A percentile compares a stretch with the other conserved stretches of the same genome.
phyloP scores from a whole-genome alignment of 805 yeast species.

The Metschnikowia reukaufii region DNA sequence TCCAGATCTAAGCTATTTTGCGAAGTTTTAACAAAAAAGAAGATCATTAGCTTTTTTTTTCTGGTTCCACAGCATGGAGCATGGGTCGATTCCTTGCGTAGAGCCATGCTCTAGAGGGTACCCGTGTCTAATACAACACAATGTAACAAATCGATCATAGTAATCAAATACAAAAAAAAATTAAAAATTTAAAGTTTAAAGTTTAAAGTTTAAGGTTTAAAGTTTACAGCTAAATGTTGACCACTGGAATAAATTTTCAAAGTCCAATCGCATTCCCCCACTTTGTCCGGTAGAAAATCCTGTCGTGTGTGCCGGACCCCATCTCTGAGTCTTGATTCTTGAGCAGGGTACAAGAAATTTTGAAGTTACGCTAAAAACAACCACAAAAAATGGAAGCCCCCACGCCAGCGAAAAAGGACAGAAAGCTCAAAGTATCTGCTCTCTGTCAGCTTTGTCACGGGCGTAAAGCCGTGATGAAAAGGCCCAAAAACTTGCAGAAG shows the following conservation, averaged over 20 bases:
- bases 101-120: background rate
- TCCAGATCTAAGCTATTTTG: conserved; percentile 25
- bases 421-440: conserved; percentile 35
- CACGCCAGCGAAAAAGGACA: background rate
- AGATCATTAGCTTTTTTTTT: background rate
- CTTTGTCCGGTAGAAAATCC: conserved; percentile 1
- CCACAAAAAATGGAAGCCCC: background rate
- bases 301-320: conserved; percentile 5
- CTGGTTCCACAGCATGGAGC: conserved; percentile 11
- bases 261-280: background rate
- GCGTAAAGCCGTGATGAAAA: conserved; percentile 79
- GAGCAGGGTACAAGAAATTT: background rate
- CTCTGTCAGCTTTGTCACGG: conserved; percentile 83
- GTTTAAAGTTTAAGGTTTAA: background rate
- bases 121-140: conserved; percentile 8
- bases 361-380: background rate
- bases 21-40: background rate
- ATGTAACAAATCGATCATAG: conserved; percentile 4
- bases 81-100: background rate
- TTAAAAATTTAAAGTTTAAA: background rate
- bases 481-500: conserved; percentile 91
- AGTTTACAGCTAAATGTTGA: no score
- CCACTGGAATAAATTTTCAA: no score
- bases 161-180: background rate
- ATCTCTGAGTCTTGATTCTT: conserved; percentile 1